These are phyloP conservation scores for Geum urbanum DNA, from an alignment of 306 rosid species.

Conservation along the genomic window DNA sequence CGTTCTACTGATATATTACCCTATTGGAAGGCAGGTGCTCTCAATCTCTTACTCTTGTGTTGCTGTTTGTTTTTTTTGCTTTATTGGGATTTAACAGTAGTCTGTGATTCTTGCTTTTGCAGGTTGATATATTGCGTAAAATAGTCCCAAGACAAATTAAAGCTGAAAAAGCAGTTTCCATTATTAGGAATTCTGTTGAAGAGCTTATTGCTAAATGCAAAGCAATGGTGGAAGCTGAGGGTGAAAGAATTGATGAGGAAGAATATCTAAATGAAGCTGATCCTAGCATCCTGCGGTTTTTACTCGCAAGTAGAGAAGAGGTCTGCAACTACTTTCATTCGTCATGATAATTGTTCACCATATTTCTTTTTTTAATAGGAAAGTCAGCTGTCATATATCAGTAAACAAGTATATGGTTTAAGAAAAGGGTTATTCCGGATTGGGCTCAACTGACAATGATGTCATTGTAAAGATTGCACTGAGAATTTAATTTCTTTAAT, in stretches of 20 bases:
- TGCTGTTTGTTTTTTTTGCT: neutral
- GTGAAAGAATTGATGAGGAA: conserved; percentile 74
- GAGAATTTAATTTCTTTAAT: neutral
- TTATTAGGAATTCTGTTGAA: conserved; percentile 75
- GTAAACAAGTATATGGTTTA: neutral
- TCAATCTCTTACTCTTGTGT: conserved; percentile 6
- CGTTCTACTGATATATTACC: conserved; percentile 91
- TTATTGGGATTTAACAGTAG: conserved; percentile 3
- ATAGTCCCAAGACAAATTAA: conserved; percentile 87
- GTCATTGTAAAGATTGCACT: neutral
- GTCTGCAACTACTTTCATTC: conserved; percentile 28
- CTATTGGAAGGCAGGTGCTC: conserved; percentile 75
- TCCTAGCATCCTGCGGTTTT: conserved; percentile 87
- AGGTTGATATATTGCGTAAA: conserved; percentile 68
- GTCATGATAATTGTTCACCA: conserved; percentile 3
- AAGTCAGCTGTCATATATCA: neutral
- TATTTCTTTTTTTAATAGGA: conserved; percentile 8
- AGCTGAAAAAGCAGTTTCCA: conserved; percentile 71
- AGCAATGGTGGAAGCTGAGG: conserved; percentile 87
- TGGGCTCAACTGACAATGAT: neutral
- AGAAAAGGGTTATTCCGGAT: neutral
- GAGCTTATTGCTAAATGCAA: conserved; percentile 83
- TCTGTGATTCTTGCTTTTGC: conserved; percentile 14
- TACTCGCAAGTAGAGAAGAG: conserved; percentile 95
- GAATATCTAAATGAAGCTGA: conserved; percentile 79